A percentile compares a stretch with the other conserved stretches of the same genome.
phyloP scores from a whole-genome alignment of 768 basidiomycete species.

The Phallus indusiatus region DNA sequence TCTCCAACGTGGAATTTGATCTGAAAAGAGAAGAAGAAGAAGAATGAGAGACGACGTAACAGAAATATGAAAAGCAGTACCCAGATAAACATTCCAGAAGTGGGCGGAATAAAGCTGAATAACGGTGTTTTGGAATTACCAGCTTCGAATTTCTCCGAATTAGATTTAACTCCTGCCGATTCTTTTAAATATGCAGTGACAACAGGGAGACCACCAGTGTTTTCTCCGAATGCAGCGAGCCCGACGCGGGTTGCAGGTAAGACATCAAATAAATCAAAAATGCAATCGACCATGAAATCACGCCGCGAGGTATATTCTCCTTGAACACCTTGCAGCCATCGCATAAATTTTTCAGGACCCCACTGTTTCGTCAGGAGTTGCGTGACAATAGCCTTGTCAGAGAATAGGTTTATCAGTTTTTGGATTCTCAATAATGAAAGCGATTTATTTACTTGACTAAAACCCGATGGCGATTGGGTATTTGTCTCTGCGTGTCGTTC shows the following conservation, averaged over 20 bases:
- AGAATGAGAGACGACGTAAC: background rate
- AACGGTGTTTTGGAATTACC: conserved; percentile 23
- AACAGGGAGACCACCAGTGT: conserved; percentile 31
- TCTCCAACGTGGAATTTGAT: conserved; percentile 52
- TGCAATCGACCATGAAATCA: conserved; percentile 53
- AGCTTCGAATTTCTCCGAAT: conserved; percentile 32
- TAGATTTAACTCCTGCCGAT: conserved; percentile 9
- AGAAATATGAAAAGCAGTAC: conserved; percentile 24
- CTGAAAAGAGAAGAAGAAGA: conserved; percentile 25
- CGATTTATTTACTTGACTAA: conserved; percentile 41
- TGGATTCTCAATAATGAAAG: no score
- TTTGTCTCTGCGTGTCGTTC: conserved; percentile 60
- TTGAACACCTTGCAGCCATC: conserved; percentile 69
- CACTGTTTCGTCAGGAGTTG: conserved; percentile 51
- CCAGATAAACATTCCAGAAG: conserved; percentile 81
- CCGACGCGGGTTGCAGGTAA: conserved; percentile 23
- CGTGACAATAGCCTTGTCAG: conserved; percentile 42
- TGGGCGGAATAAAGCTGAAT: conserved; percentile 66
- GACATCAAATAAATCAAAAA: conserved; percentile 55
- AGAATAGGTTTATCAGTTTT: no score
- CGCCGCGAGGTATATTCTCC: conserved; percentile 49
- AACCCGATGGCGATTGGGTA: conserved; percentile 64
- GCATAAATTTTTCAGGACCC: conserved; percentile 61
- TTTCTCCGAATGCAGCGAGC: conserved; percentile 23
- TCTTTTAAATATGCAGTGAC: conserved; percentile 37